Conservation (phyloP, 306 rosid species). For the Begonia masoniana region DNA sequence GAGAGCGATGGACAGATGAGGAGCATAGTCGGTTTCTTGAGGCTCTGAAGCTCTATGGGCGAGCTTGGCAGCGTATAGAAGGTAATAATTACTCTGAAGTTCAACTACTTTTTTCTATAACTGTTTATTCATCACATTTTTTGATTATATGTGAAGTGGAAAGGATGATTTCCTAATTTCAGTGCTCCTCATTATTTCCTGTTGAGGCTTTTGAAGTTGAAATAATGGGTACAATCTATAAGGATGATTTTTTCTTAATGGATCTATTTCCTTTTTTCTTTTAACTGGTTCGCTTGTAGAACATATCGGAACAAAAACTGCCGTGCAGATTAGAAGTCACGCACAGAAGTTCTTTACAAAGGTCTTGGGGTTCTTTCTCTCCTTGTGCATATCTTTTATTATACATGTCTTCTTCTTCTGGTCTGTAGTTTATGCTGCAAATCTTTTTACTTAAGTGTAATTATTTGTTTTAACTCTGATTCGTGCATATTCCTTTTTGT, state of each 20-base stretch:
- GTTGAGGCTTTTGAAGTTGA: no score
- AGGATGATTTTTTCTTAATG: not conserved
- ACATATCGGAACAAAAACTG: conserved; percentile 98
- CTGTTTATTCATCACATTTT: conserved; percentile 3
- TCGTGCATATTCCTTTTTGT: not conserved
- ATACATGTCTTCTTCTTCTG: conserved; percentile 4
- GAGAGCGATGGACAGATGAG: conserved; percentile 98
- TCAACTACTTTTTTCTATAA: not conserved
- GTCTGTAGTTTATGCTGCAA: conserved; percentile 10
- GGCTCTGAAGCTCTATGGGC: conserved; percentile 88
- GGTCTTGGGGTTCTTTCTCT: conserved; percentile 58
- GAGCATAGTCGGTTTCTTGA: conserved; percentile 89
- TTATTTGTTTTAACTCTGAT: not conserved
- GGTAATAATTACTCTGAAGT: conserved; percentile 26
- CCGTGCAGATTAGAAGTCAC: conserved; percentile 98
- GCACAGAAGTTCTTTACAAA: conserved; percentile 99
- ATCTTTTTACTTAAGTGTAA: not conserved
- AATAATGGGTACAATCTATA: no score
- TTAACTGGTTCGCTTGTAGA: conserved; percentile 44
- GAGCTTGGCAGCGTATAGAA: conserved; percentile 99
- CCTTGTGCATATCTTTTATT: conserved; percentile 11
- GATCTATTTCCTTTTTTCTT: conserved; percentile 8
- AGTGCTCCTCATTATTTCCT: no score
- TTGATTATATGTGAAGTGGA: no score
- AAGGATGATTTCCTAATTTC: no score